phyloP scores from a whole-genome alignment of 2,329 filamentous ascomycete genomes.

The Arthroderma sp. region DNA sequence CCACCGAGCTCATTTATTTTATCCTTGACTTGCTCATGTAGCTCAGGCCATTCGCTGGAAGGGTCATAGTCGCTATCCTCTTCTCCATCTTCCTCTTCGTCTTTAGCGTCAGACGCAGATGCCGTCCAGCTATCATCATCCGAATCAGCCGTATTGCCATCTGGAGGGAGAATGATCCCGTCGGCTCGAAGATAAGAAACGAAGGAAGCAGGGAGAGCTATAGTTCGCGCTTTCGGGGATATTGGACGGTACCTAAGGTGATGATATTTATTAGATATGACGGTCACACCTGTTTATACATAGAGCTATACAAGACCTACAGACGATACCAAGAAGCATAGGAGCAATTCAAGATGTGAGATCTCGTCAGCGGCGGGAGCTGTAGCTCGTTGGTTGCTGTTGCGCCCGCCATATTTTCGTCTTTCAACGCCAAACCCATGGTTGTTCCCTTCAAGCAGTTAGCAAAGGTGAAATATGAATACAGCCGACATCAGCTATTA shows the following conservation, averaged over 20 bases:
- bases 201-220: constrained; percentile 63
- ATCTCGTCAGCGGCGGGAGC: constrained; percentile 72
- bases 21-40: constrained; percentile 63
- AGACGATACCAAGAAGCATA: constrained; percentile 84
- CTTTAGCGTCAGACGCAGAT: constrained; percentile 38
- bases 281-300: not conserved
- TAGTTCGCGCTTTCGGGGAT: constrained; percentile 73
- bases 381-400: too few species aligned
- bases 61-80: constrained; percentile 45
- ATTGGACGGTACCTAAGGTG: constrained; percentile 55
- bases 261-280: not conserved
- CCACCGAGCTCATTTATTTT: constrained; percentile 73
- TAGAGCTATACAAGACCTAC: constrained; percentile 28
- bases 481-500: too few species aligned
- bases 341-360: constrained; percentile 87
- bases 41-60: constrained; percentile 48
- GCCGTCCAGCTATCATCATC: constrained; percentile 45
- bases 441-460: too few species aligned
- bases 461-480: too few species aligned
- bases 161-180: constrained; percentile 64
- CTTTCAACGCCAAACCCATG: too few species aligned
- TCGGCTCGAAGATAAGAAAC: constrained; percentile 81
- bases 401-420: too few species aligned
- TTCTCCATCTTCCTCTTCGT: constrained; percentile 45
- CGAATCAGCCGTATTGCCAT: constrained; percentile 23